Evolutionary conservation across 176 grass and related monocot genomes (phyloP).

Genomic region (Luzula sylvatica): DNA sequence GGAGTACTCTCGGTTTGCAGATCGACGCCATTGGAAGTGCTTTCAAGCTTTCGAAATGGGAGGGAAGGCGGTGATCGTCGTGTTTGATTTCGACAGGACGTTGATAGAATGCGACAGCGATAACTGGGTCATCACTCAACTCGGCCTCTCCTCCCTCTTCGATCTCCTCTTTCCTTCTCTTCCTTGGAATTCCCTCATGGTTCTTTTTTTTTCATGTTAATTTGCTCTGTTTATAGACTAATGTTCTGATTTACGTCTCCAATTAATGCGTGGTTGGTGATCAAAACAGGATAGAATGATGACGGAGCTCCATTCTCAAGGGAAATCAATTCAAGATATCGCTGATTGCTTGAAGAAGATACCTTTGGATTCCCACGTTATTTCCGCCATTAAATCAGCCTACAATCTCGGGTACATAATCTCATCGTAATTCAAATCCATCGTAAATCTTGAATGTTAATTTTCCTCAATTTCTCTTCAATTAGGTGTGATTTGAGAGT

Average conservation of each 20-base stretch:
- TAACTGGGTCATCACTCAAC: slow-evolving; percentile 56
- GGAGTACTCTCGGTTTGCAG: no score
- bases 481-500: slow-evolving; percentile 64
- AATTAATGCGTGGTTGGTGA: neutral
- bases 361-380: slow-evolving; percentile 33
- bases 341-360: slow-evolving; percentile 43
- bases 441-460: neutral
- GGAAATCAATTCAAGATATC: slow-evolving; percentile 50
- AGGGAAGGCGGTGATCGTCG: slow-evolving; percentile 30
- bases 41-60: no score
- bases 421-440: neutral
- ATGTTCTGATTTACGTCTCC: neutral
- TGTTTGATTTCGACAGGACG: slow-evolving; percentile 88
- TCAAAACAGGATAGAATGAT: slow-evolving; percentile 63
- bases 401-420: slow-evolving; percentile 36
- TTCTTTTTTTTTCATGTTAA: slow-evolving; percentile 6
- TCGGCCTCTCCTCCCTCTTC: slow-evolving; percentile 48
- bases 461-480: neutral
- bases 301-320: slow-evolving; percentile 53
- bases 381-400: slow-evolving; percentile 49
- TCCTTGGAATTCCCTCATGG: slow-evolving; percentile 70
- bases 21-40: no score
- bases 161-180: slow-evolving; percentile 44
- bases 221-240: neutral
- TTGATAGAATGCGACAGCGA: slow-evolving; percentile 89